phyloP scores from a whole-genome alignment of 2,329 filamentous ascomycete species.

The Microsporum ferrugineum region DNA sequence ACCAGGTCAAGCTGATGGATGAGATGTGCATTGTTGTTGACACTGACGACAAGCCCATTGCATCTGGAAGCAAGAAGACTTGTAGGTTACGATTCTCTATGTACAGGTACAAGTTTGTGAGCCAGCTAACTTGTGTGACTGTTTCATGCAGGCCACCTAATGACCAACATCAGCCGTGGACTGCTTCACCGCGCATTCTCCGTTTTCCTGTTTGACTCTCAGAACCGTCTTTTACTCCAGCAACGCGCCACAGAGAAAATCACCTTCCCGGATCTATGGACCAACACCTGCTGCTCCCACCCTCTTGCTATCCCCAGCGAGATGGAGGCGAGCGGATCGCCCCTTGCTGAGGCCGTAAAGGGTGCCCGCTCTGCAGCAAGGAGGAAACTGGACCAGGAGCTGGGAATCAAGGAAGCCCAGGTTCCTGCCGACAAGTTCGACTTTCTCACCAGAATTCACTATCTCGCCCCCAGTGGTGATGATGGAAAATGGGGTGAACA shows the following conservation, averaged over 20 bases:
- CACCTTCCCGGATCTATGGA: constrained; percentile 99
- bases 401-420: constrained; percentile 80
- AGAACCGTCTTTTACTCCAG: constrained; percentile 86
- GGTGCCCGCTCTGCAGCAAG: constrained; percentile 88
- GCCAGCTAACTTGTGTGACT: not conserved
- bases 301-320: constrained; percentile 84
- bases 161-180: constrained; percentile 96
- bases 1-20: constrained; percentile 97
- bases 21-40: constrained; percentile 97
- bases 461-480: constrained; percentile 90
- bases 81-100: constrained; percentile 45
- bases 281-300: constrained; percentile 98
- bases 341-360: constrained; percentile 64
- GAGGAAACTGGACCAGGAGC: constrained; percentile 86
- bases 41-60: constrained; percentile 82
- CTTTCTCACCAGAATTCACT: constrained; percentile 94
- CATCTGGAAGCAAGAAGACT: constrained; percentile 93
- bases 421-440: constrained; percentile 85
- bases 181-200: constrained; percentile 96
- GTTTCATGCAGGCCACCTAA: constrained; percentile 66
- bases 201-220: constrained; percentile 90
- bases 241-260: constrained; percentile 96
- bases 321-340: constrained; percentile 53
- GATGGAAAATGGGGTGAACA: constrained; percentile 98
- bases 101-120: not conserved